phyloP scores from a whole-genome alignment of 78 protist species.

The Planoprotostelium fungivorum region DNA sequence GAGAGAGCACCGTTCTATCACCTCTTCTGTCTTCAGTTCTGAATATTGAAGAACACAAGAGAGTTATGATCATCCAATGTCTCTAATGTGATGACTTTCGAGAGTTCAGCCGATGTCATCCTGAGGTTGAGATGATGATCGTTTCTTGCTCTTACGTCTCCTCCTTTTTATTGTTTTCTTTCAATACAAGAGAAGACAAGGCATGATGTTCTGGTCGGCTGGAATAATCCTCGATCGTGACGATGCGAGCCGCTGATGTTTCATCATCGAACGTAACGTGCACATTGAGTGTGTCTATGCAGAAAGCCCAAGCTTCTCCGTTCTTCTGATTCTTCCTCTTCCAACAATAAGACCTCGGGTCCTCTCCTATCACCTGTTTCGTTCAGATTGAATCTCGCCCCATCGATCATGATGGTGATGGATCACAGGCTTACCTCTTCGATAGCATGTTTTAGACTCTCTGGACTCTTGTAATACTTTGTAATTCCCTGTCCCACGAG shows the following conservation, averaged over 20 bases:
- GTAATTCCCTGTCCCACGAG: constrained; percentile 8
- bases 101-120: too few relatives aligned
- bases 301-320: constrained; percentile 29
- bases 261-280: constrained; percentile 36
- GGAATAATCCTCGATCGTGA: too few relatives aligned
- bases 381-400: constrained; percentile 17
- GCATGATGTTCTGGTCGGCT: too few relatives aligned
- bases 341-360: neutral
- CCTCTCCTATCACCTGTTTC: neutral
- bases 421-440: constrained; percentile 18
- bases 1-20: too few relatives aligned
- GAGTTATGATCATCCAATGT: too few relatives aligned
- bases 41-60: too few relatives aligned
- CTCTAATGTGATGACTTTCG: too few relatives aligned
- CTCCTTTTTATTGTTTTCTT: too few relatives aligned
- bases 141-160: too few relatives aligned
- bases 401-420: constrained; percentile 36
- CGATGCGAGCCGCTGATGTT: constrained; percentile 28
- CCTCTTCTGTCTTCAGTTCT: too few relatives aligned
- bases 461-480: constrained; percentile 34
- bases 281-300: constrained; percentile 52
- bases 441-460: constrained; percentile 21
- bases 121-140: too few relatives aligned
- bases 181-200: too few relatives aligned
- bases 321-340: neutral